Evolutionary conservation across 2,329 filamentous ascomycete species (phyloP), one percentile per base, ranked within the genome.

Genomic region (Venturia carpophila): DNA sequence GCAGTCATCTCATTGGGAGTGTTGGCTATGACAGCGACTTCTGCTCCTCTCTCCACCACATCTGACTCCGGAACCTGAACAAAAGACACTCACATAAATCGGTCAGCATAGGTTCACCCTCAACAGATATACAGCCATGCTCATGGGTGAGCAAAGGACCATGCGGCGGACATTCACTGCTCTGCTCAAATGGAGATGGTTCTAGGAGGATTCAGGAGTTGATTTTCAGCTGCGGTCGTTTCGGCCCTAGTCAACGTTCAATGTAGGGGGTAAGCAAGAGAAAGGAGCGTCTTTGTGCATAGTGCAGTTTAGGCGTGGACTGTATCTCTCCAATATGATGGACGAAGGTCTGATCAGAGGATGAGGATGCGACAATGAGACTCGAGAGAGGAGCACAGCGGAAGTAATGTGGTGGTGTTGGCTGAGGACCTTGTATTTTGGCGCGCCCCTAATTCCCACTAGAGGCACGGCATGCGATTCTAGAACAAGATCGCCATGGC

Each of bases 231-330:
- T 34, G 24, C n/a, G 13, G 15, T 34, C 34, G 24, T 56, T 56
- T 19, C 15, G 30, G 30, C 52, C 52, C 52, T 56, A 49, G 17
- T 37, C 5, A 27, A 37, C 6, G 30, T 5, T 56, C 27, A 13
- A 19, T 56, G 30, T 17, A 37, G 52, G 15, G 15, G 15, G 30
- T 37, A n/a, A n/a, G 52, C 30, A 37, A n/a, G 52, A 27, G 6
- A 55, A 55, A 34, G 49, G 49, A 21, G 24, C 27, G 24, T 56
- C 15, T 34, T n/a, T 56, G 52, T 37, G 52, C 52, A 56, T 56
- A 37, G 52, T 37, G 30, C 13, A 27, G 6, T 37, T 13, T 6
- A 4, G 24, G 49, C 24, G 10, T 30, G 10, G 17, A 24, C 19
- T 55, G 52, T 37, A 19, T n/a, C 27, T 37, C 27, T 37, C 13